These are phyloP conservation scores for Ophiocordyceps robertsii DNA, from an alignment of 2,329 filamentous ascomycete genomes.

Conservation along the genomic window DNA sequence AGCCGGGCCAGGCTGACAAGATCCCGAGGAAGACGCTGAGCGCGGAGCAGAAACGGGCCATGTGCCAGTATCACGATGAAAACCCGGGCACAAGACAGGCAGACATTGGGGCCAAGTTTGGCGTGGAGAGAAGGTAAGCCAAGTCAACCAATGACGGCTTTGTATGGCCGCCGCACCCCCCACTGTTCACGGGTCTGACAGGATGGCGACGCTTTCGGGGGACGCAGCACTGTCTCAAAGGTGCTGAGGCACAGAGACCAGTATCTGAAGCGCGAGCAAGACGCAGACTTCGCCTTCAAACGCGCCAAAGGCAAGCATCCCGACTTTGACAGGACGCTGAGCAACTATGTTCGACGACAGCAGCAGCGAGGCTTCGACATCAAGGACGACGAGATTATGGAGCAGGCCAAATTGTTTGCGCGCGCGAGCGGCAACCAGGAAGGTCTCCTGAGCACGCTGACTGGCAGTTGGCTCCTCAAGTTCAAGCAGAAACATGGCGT, in stretches of 20 bases:
- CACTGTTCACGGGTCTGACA: neutral
- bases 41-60: conserved; percentile 75
- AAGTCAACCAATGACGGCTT: too few species aligned
- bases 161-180: too few species aligned
- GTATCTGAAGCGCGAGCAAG: conserved; percentile 73
- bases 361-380: conserved; percentile 62
- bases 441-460: conserved; percentile 56
- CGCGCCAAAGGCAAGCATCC: conserved; percentile 72
- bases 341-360: conserved; percentile 75
- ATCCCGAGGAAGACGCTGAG: conserved; percentile 72
- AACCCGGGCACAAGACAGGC: conserved; percentile 88
- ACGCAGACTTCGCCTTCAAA: conserved; percentile 53
- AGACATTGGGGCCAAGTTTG: conserved; percentile 90
- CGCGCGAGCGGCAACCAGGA: conserved; percentile 56
- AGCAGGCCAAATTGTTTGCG: conserved; percentile 74
- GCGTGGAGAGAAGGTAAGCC: conserved; percentile 86
- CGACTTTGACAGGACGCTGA: conserved; percentile 82
- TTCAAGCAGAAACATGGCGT: conserved; percentile 81
- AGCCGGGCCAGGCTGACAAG: conserved; percentile 34
- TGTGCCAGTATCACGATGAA: conserved; percentile 89
- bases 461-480: conserved; percentile 74
- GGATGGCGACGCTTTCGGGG: neutral
- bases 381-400: conserved; percentile 68
- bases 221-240: conserved; percentile 85
- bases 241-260: conserved; percentile 90